These are phyloP conservation scores for Colletotrichum filicis DNA, from an alignment of 2,329 filamentous ascomycete genomes.

Conservation along the genomic window DNA sequence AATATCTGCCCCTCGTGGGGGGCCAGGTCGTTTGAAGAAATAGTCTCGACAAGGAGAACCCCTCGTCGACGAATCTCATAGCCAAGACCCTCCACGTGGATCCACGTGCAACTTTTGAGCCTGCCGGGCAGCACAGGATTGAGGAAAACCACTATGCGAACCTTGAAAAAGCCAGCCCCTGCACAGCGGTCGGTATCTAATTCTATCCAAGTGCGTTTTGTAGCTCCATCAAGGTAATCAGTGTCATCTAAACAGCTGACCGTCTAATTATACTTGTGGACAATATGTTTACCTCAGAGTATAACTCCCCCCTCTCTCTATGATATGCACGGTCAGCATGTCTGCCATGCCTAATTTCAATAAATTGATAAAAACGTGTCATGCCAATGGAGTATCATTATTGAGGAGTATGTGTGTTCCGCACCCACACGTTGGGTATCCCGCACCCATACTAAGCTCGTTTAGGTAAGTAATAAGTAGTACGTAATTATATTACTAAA, in stretches of 20 bases:
- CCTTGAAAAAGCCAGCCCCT: neutral
- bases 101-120: conserved; percentile 3
- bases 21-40: neutral
- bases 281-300: neutral
- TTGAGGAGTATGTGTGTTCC: too few relatives aligned
- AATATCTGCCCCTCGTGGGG: neutral
- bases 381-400: neutral
- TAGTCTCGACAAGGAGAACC: neutral
- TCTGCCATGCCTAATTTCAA: neutral
- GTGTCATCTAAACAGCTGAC: neutral
- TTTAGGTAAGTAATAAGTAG: too few relatives aligned
- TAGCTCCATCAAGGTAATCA: neutral
- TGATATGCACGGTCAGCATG: neutral
- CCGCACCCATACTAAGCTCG: too few relatives aligned
- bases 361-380: neutral
- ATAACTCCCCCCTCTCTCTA: neutral
- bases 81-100: conserved; percentile 22
- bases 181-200: neutral
- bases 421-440: too few relatives aligned
- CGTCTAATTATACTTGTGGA: neutral
- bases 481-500: too few relatives aligned
- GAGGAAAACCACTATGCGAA: neutral
- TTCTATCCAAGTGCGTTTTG: neutral
- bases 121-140: neutral
- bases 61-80: conserved; percentile 2